Conservation (phyloP, 805 yeast genomes). For the Wickerhamomyces bovis region DNA sequence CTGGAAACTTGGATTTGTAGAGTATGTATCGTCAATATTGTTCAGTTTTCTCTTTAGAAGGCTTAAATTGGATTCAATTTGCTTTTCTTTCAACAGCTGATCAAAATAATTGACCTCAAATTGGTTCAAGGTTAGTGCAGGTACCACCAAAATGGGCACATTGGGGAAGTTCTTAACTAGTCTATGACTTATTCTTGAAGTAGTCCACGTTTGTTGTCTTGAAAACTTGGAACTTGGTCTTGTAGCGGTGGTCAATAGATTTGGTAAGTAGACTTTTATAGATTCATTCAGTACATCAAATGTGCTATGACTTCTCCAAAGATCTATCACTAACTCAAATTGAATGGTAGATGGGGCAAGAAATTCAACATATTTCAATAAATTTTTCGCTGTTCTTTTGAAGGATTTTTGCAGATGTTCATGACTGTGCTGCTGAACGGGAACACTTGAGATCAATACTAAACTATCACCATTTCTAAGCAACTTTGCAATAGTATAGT, state of each 20-base stretch:
- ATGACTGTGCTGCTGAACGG: conserved; percentile 3
- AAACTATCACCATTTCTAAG: conserved; percentile 62
- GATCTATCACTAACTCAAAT: conserved; percentile 53
- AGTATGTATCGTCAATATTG: conserved; percentile 6
- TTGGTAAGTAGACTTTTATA: conserved; percentile 56
- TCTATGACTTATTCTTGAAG: conserved; percentile 58
- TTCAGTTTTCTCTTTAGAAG: conserved; percentile 8
- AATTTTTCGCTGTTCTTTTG: conserved; percentile 37
- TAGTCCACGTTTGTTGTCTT: conserved; percentile 53
- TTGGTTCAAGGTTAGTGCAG: conserved; percentile 50
- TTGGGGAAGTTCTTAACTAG: conserved; percentile 53
- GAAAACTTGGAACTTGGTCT: conserved; percentile 38
- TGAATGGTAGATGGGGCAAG: conserved; percentile 35
- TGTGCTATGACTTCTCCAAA: conserved; percentile 49
- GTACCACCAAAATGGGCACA: conserved; percentile 62
- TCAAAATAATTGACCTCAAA: conserved; percentile 42
- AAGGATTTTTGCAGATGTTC: conserved; percentile 17
- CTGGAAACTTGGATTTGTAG: conserved; percentile 7
- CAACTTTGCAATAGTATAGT: conserved; percentile 53
- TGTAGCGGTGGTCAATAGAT: conserved; percentile 48
- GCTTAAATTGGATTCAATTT: conserved; percentile 2
- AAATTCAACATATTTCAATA: conserved; percentile 37
- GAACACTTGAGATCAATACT: conserved; percentile 53
- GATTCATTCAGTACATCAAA: conserved; percentile 52
- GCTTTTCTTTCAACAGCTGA: conserved; percentile 20